A percentile compares a stretch with the other conserved stretches of the same genome.
These are phyloP conservation scores for Stramenopiles sp. DNA, from an alignment of 352 stramenopile species.

Conservation along the genomic window DNA sequence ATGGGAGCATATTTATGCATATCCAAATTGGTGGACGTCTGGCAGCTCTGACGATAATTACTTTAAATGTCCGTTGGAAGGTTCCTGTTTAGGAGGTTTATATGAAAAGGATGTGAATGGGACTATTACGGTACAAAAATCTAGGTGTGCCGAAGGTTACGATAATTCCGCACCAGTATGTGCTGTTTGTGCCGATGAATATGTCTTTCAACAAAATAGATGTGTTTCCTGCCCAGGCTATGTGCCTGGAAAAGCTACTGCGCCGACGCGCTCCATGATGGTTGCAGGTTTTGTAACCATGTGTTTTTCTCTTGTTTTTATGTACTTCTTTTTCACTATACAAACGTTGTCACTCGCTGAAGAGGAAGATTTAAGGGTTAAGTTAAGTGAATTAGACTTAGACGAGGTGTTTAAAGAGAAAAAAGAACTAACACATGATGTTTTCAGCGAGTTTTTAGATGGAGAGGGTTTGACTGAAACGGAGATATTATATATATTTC, in stretches of 20 bases:
- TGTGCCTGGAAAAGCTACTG: not conserved
- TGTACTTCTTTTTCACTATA: not conserved
- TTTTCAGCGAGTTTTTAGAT: no score
- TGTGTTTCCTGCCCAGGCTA: not conserved
- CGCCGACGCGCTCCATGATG: not conserved
- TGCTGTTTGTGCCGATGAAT: not conserved
- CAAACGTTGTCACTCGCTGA: not conserved
- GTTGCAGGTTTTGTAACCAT: not conserved
- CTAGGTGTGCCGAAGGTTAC: not conserved
- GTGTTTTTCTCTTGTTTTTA: not conserved
- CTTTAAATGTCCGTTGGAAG: no score
- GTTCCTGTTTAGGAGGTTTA: no score
- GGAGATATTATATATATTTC: not conserved
- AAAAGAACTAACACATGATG: not conserved
- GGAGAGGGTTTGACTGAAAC: not conserved
- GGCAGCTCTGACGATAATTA: no score
- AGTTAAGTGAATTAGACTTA: not conserved
- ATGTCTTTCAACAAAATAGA: not conserved
- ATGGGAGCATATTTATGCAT: no score
- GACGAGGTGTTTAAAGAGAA: not conserved
- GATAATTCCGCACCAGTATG: not conserved
- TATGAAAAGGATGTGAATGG: no score
- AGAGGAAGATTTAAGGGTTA: not conserved
- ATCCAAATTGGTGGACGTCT: no score
- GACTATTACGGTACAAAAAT: no score